phyloP scores from a whole-genome alignment of 345 rosid genomes.

The Gossypium sturtianum region DNA sequence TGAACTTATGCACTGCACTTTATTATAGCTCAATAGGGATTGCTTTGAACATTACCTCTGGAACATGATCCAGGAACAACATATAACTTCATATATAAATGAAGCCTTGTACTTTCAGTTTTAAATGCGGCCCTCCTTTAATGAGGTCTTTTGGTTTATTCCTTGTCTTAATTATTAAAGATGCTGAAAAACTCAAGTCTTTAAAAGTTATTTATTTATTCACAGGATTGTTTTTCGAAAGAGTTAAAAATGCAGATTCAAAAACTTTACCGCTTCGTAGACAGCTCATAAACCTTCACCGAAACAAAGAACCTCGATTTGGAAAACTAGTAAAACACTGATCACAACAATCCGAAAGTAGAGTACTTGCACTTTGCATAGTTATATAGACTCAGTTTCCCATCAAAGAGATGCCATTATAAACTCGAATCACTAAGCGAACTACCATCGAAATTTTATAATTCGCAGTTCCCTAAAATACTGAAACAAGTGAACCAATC shows the following conservation, averaged over 20 bases:
- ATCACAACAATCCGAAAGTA: no score
- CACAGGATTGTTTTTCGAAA: not conserved
- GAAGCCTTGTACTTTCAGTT: not conserved
- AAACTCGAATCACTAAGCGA: not conserved
- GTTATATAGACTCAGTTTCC: not conserved
- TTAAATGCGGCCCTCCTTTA: not conserved
- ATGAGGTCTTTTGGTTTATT: not conserved
- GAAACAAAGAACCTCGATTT: not conserved
- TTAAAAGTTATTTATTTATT: not conserved
- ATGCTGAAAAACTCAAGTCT: not conserved
- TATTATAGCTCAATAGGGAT: not conserved
- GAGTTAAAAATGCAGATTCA: not conserved
- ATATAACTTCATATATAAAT: not conserved
- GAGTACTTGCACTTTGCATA: not conserved
- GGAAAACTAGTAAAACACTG: not conserved
- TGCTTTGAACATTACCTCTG: not conserved
- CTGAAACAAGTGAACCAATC: not conserved
- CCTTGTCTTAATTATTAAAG: slow-evolving; percentile 3
- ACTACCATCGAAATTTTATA: not conserved
- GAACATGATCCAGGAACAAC: not conserved
- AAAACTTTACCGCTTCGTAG: not conserved
- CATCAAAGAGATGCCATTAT: not conserved
- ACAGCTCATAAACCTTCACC: not conserved
- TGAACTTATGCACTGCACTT: not conserved
- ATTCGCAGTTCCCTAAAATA: not conserved